Evolutionary conservation across 2,329 filamentous ascomycete species (phyloP).

Genomic region (Fusarium euwallaceae): DNA sequence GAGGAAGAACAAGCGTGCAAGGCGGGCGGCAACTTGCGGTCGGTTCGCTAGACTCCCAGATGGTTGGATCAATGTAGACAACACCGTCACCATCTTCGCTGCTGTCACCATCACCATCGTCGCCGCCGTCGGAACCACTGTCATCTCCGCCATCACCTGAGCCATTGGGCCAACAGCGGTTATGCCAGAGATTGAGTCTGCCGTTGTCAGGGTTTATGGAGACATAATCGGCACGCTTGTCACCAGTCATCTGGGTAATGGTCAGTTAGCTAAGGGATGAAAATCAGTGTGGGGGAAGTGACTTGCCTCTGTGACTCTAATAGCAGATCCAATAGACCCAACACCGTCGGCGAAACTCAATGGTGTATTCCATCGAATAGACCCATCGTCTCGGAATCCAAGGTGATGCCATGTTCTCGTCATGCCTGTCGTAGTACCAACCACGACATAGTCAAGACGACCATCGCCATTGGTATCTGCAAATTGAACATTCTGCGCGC

Average conservation of each 20-base stretch:
- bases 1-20: constrained; percentile 21
- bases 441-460: not conserved
- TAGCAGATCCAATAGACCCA: not conserved
- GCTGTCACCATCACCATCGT: not conserved
- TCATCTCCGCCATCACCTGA: not conserved
- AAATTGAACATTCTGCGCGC: not conserved
- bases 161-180: not conserved
- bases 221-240: not conserved
- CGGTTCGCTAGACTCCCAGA: constrained; percentile 14
- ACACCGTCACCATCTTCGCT: not conserved
- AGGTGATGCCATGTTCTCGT: not conserved
- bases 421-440: not conserved
- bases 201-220: not conserved
- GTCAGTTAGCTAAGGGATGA: not conserved
- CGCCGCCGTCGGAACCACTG: not conserved
- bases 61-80: constrained; percentile 19
- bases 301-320: not conserved
- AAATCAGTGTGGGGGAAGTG: fast-evolving
- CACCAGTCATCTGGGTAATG: not conserved
- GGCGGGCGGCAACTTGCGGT: constrained; percentile 18
- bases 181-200: not conserved
- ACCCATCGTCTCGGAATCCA: not conserved
- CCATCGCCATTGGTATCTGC: not conserved
- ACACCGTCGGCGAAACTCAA: not conserved
- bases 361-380: not conserved